Evolutionary conservation across 441 rosid species (phyloP).

Genomic region (Gossypium gossypioides): DNA sequence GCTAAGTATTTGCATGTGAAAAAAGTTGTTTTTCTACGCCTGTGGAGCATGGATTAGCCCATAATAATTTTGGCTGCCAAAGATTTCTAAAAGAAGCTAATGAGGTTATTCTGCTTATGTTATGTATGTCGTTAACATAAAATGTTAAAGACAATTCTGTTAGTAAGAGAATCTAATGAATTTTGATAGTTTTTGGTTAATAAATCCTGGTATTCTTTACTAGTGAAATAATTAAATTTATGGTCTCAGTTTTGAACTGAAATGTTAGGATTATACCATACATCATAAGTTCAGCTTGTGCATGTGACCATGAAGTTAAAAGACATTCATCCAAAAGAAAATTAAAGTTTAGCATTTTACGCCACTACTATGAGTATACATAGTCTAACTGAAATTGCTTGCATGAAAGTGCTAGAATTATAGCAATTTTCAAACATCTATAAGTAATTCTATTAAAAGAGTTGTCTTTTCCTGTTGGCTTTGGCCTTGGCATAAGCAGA

Average conservation of each 20-base stretch:
- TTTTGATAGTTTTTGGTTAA: no score
- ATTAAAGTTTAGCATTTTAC: background rate
- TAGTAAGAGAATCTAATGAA: background rate
- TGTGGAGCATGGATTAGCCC: background rate
- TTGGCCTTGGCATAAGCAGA: slow-evolving; percentile 34
- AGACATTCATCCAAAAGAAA: background rate
- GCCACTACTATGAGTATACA: background rate
- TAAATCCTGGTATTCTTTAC: no score
- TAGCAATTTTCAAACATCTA: background rate
- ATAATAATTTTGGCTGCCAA: background rate
- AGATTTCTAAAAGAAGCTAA: slow-evolving; percentile 3
- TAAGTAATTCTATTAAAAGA: background rate
- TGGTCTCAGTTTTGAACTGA: background rate
- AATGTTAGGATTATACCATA: background rate
- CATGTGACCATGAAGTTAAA: background rate
- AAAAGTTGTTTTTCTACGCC: background rate
- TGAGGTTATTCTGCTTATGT: background rate
- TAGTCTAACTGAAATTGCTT: background rate
- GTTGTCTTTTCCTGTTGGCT: slow-evolving; percentile 13
- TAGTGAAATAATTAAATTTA: background rate
- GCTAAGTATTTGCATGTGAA: background rate
- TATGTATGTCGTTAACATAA: background rate
- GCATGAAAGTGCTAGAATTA: background rate
- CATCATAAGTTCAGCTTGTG: background rate
- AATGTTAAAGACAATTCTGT: no score